Evolutionary conservation across 1,284 basidiomycete genomes (phyloP).

Genomic region (Hymenochaete sp.): DNA sequence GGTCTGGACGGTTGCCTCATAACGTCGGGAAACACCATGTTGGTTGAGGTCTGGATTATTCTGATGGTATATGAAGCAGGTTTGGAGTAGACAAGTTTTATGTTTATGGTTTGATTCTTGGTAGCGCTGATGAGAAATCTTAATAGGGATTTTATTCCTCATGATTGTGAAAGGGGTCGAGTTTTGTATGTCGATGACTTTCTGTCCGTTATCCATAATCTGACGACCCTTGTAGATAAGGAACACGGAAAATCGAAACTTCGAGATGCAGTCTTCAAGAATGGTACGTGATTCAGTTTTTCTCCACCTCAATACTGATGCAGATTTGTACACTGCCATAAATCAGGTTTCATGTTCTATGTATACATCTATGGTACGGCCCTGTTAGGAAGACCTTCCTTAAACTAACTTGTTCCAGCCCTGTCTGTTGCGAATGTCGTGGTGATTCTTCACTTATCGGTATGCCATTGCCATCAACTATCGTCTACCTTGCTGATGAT

Average conservation of each 20-base stretch:
- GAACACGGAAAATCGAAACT: neutral
- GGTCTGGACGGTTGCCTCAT: conserved; percentile 5
- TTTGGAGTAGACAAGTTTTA: neutral
- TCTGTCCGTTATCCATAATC: neutral
- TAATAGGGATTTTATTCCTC: conserved; percentile 2
- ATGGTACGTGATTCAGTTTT: neutral
- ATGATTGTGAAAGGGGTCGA: conserved; percentile 2
- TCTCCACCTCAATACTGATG: neutral
- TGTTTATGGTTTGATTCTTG: neutral
- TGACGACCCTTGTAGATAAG: neutral
- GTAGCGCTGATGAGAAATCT: too few relatives aligned
- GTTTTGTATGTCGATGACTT: neutral
- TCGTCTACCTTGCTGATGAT: neutral
- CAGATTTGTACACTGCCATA: too few relatives aligned
- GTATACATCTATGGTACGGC: conserved; percentile 6
- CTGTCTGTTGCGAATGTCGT: conserved; percentile 7
- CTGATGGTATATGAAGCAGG: conserved; percentile 10
- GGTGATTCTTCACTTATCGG: neutral
- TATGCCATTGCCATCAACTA: neutral
- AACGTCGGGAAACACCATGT: conserved; percentile 1
- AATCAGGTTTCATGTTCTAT: conserved; percentile 7
- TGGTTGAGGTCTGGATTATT: conserved; percentile 6
- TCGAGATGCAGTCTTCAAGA: conserved; percentile 1
- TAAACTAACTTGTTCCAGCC: neutral
- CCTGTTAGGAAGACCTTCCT: neutral